Conservation (phyloP, 176 grass and related monocot genomes). For the Paspalum notatum region DNA sequence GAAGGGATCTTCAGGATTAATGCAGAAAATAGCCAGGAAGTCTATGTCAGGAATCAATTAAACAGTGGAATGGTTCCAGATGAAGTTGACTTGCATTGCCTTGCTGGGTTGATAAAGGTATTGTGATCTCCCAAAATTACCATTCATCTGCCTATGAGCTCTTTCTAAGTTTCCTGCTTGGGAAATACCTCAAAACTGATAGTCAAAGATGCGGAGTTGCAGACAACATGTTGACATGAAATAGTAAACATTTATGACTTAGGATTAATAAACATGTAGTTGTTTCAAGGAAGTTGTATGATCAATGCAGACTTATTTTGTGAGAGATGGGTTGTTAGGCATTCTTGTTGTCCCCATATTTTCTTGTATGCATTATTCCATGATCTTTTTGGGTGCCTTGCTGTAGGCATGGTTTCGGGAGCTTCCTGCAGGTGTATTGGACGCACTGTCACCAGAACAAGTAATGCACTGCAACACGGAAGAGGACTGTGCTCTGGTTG, state of each 20-base stretch:
- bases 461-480: conserved; percentile 87
- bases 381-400: conserved; percentile 23
- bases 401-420: conserved; percentile 95
- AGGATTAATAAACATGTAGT: conserved; percentile 7
- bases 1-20: conserved; percentile 99
- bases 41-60: conserved; percentile 69
- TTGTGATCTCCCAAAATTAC: conserved; percentile 20
- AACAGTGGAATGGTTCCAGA: conserved; percentile 81
- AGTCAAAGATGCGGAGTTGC: not conserved
- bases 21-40: conserved; percentile 82
- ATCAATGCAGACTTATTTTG: not conserved
- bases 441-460: conserved; percentile 69
- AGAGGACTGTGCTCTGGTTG: conserved; percentile 69
- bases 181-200: conserved; percentile 1
- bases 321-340: not conserved
- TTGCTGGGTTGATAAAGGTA: conserved; percentile 97
- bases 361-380: not conserved
- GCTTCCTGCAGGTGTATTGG: conserved; percentile 77
- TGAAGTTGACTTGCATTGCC: conserved; percentile 81
- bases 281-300: not conserved
- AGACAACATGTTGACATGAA: not conserved
- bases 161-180: not conserved
- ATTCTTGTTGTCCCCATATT: not conserved
- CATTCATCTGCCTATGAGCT: not conserved
- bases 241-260: not conserved